Base-by-base conservation (phyloP, 257 asterid genomes). In the Rubia yunnanensis region DNA sequence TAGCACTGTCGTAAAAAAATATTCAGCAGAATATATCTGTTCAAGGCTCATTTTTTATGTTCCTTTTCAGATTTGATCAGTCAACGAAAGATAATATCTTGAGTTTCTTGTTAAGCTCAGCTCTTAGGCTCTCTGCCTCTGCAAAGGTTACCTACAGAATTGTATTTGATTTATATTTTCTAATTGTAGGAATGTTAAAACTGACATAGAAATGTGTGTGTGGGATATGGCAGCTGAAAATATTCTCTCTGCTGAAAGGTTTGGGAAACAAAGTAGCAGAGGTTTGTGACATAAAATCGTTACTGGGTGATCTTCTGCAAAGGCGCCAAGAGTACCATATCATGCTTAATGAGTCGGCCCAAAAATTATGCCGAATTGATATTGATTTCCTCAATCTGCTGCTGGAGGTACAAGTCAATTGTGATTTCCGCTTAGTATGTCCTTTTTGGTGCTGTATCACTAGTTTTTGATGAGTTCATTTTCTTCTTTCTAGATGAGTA, bases 341-440 rank as follows among this genome's bases (percentile, higher is more conserved):
- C 59, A 78, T 48, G 57, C 75, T 65, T 70, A 83, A 72, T 35
- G 74, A 77, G 48, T 58, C 65, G 30, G 48, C 70, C 64, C 71
- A 69, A 27, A 76, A 79, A 72, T 74, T 94, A 83, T 78, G 89
- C 28, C 79, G 72, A 61, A 75, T 22, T 73, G 99, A 94, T 76
- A 82, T 87, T 68, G 77, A 77, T 70, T 77, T 81, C 65, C 73
- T 88, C 67, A 89, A 94, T 78, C 84, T 89, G 71, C 75, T 94
- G 50, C 77, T 94, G 68, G 96, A 94, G 92, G 99, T 94, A 75
- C 65, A 48, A 32, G 67, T 72, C 54, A 34, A 49, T 32, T 30
- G 14, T 76, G 30, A 71, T 46, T 62, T 4, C 7, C 18, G 14
- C 3, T 73, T 35, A 24, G 27, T 5, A 48, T 66, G 70, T 64